Evolutionary conservation across 177 flowering plant genomes (phyloP).

Genomic region (Vitis hybrid): DNA sequence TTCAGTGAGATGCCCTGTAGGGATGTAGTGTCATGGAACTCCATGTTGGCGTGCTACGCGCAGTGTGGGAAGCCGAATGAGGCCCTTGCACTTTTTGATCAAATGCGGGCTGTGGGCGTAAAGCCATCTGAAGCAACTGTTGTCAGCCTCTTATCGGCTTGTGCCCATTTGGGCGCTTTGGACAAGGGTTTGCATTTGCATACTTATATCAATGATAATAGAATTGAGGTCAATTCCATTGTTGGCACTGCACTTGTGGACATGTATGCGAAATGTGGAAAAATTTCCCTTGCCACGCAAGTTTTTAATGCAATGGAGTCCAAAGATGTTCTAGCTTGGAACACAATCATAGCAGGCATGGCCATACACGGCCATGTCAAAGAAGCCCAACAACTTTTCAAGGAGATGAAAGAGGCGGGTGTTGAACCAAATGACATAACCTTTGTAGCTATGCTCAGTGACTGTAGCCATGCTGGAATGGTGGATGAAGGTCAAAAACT

Average conservation of each 20-base stretch:
- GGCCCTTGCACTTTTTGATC: conserved; percentile 36
- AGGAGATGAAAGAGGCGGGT: conserved; percentile 15
- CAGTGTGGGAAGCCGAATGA: conserved; percentile 40
- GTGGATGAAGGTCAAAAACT: conserved; percentile 12
- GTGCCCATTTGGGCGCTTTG: conserved; percentile 50
- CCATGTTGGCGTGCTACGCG: no score
- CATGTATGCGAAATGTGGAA: conserved; percentile 36
- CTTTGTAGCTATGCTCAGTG: conserved; percentile 13
- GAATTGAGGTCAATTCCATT: conserved; percentile 32
- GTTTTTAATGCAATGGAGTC: conserved; percentile 8
- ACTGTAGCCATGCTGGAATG: conserved; percentile 20
- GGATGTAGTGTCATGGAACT: conserved; percentile 11
- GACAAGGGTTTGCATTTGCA: conserved; percentile 43
- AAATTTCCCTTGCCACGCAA: conserved; percentile 7
- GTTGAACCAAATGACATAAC: conserved; percentile 11
- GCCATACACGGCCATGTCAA: conserved; percentile 18
- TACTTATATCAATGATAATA: conserved; percentile 28
- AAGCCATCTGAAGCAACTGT: conserved; percentile 48
- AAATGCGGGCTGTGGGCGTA: conserved; percentile 23
- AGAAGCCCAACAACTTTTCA: conserved; percentile 13
- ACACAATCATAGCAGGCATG: conserved; percentile 15
- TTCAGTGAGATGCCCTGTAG: conserved; percentile 20
- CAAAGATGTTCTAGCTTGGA: conserved; percentile 13
- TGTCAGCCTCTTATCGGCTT: conserved; percentile 47
- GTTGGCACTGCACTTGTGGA: conserved; percentile 33